Conservation (phyloP, 2,329 filamentous ascomycete genomes). For the Raffaelea ambrosiae region DNA sequence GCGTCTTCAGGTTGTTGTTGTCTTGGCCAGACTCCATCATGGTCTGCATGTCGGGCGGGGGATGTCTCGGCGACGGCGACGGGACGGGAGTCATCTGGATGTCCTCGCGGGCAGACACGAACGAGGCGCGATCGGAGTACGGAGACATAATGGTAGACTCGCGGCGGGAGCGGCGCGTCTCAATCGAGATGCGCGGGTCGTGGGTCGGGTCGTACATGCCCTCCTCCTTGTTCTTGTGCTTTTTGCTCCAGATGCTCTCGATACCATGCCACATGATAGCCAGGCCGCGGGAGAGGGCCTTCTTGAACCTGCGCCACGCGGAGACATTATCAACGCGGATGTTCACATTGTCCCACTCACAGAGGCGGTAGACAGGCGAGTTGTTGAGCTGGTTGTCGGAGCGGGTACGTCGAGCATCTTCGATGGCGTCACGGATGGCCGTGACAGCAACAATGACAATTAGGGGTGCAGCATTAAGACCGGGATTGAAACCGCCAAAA, state of each 20-base stretch:
- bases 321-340: constrained; percentile 80
- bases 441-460: constrained; percentile 89
- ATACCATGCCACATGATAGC: constrained; percentile 43
- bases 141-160: constrained; percentile 42
- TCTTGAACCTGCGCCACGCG: constrained; percentile 82
- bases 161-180: constrained; percentile 49
- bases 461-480: constrained; percentile 79
- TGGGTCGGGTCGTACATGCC: constrained; percentile 35
- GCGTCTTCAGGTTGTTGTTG: constrained; percentile 20
- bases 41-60: constrained; percentile 22
- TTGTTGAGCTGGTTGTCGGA: constrained; percentile 95
- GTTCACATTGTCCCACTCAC: constrained; percentile 90
- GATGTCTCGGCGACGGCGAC: constrained; percentile 56
- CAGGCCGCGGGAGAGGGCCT: constrained; percentile 61
- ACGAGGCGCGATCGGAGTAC: constrained; percentile 37
- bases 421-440: constrained; percentile 86
- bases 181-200: constrained; percentile 57
- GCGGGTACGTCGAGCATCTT: constrained; percentile 86
- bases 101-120: constrained; percentile 51
- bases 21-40: constrained; percentile 30
- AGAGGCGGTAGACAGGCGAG: constrained; percentile 80
- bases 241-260: constrained; percentile 38
- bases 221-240: constrained; percentile 41
- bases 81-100: constrained; percentile 96
- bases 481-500: constrained; percentile 86